Evolutionary conservation across 345 rosid genomes (phyloP), one percentile per base, ranked within the genome.

Genomic region (Salix koriyanagi): DNA sequence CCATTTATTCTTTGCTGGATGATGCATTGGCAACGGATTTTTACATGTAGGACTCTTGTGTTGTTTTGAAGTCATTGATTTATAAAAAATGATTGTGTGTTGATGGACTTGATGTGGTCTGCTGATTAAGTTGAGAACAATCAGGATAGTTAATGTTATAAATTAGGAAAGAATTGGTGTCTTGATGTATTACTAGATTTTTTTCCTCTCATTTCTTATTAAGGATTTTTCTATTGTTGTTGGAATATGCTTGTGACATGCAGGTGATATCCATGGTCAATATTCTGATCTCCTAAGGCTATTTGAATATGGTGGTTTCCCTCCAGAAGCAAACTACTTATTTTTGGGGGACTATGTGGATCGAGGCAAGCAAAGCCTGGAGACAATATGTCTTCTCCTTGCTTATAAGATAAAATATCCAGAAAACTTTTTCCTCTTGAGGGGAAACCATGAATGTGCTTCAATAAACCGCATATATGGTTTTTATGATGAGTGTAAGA

Each of bases 361-460:
- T 85, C 88, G 97, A 5, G 95, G 98, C 77, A 90, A 91, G 76
- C 97, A 92, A 82, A 90, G 98, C 77, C 82, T 92, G 2, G 97
- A 94, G 86, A 94, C 98, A 19, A 94, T 91, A 79, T 91, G 98
- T 77, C 93, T 94, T 73, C 90, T 94, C 70, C 88, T 94, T 6
- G 96, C 97, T 10, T 94, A 88, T 75, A 94, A 94, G 84, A 88
- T 94, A 73, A 92, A 90, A 71, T 94, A 84, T 74, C 94, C 98
- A 28, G 87, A 88, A 54, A 92, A 89, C 82, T 88, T 94, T 77
- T 92, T 91, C 72, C 93, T 94, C 50, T 79, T 94, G 70, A 83
- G 97, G 81, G 97, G 98, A 79, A 94, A 94, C 87, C 98, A 92
- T 30, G 97, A 92, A 77, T 90, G 98, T 78, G 94, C 95, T 7